phyloP scores from a whole-genome alignment of 2,329 filamentous ascomycete species.

The Colletotrichum sp. region DNA sequence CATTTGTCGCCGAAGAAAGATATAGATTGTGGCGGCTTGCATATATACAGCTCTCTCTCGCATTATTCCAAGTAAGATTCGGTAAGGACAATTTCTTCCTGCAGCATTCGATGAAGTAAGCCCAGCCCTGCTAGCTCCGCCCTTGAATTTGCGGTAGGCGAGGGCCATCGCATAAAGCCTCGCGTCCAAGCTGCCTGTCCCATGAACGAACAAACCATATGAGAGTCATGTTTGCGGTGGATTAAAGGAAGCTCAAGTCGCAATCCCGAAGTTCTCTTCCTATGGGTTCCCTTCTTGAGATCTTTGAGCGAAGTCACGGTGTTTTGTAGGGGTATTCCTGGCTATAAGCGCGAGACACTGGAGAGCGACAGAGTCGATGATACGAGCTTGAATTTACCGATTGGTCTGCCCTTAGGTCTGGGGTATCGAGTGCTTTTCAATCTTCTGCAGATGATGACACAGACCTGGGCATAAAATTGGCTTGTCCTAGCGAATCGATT shows the following conservation, averaged over 20 bases:
- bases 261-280: background rate
- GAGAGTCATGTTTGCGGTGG: background rate
- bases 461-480: background rate
- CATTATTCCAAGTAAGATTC: background rate
- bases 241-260: background rate
- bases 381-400: fast-evolving
- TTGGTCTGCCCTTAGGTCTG: background rate
- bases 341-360: background rate
- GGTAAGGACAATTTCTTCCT: fast-evolving
- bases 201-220: background rate
- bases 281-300: background rate
- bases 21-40: background rate
- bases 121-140: background rate
- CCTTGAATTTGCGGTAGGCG: background rate
- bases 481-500: background rate
- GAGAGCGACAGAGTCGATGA: background rate
- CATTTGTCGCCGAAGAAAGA: background rate
- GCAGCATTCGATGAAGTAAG: background rate
- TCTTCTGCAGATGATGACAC: background rate
- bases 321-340: background rate
- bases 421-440: background rate
- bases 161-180: background rate
- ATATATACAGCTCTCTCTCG: background rate
- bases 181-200: background rate
- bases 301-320: background rate